Percentiles rank a stretch among this genome's conserved stretches.
Conservation (phyloP, 2,329 filamentous ascomycete species). For the Trichoderma sp. region DNA sequence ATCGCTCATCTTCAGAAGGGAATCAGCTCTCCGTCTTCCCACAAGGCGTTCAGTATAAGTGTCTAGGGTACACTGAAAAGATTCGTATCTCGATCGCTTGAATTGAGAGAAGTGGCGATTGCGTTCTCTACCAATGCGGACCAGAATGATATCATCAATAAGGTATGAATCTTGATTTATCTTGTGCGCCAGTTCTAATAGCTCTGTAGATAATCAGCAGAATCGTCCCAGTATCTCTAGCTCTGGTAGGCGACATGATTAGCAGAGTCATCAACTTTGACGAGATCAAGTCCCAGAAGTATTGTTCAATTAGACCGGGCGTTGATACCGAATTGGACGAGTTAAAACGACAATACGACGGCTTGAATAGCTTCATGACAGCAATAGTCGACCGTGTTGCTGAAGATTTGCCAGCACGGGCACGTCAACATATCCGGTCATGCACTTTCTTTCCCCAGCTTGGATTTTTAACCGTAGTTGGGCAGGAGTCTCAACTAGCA, state of each 20-base stretch:
- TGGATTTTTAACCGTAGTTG: constrained; percentile 82
- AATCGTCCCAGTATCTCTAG: constrained; percentile 63
- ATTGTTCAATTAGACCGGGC: constrained; percentile 73
- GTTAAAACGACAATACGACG: constrained; percentile 76
- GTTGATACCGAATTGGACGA: constrained; percentile 76
- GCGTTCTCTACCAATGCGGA: constrained; percentile 32
- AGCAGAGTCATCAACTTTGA: constrained; percentile 80
- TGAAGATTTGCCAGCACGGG: constrained; percentile 63
- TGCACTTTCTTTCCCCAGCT: constrained; percentile 92
- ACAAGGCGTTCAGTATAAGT: constrained; percentile 61
- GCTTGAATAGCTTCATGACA: constrained; percentile 73
- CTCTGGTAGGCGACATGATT: constrained; percentile 71
- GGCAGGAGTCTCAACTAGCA: constrained; percentile 54
- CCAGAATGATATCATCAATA: constrained; percentile 32
- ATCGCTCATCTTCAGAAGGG: constrained; percentile 78
- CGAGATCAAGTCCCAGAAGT: constrained; percentile 69
- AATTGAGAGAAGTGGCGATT: constrained; percentile 65
- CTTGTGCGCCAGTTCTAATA: not conserved
- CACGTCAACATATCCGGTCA: constrained; percentile 60
- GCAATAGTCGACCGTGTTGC: constrained; percentile 68
- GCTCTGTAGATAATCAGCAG: constrained; percentile 47
- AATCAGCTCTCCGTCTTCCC: constrained; percentile 57
- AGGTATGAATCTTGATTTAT: constrained; percentile 49
- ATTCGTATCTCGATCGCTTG: constrained; percentile 73
- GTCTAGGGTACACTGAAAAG: constrained; percentile 73